phyloP scores from a whole-genome alignment of 441 rosid species.

The Adansonia madagascariensis region DNA sequence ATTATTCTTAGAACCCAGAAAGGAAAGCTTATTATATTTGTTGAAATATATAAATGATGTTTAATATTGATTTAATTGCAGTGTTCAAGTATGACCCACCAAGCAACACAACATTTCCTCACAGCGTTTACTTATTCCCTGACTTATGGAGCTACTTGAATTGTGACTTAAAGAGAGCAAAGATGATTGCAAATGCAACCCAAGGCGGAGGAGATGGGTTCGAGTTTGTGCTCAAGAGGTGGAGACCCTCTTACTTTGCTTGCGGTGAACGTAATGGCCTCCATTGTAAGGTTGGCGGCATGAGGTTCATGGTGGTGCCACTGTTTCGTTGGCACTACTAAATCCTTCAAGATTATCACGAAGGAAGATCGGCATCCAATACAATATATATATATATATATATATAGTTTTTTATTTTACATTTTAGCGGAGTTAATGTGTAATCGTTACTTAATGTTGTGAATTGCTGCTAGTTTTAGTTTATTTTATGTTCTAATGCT shows the following conservation, averaged over 20 bases:
- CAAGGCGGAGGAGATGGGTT: slow-evolving; percentile 59
- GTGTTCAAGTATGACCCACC: slow-evolving; percentile 61
- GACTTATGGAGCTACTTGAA: slow-evolving; percentile 45
- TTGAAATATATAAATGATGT: background rate
- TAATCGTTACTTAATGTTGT: background rate
- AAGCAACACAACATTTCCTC: slow-evolving; percentile 43
- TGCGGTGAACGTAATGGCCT: slow-evolving; percentile 59
- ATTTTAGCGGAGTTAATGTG: background rate
- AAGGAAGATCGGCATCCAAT: background rate
- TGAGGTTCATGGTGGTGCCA: background rate
- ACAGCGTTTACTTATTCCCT: slow-evolving; percentile 58
- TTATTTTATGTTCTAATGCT: slow-evolving; percentile 33
- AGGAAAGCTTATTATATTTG: background rate
- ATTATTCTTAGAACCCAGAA: too few species aligned
- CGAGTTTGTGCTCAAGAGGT: slow-evolving; percentile 42
- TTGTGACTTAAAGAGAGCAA: slow-evolving; percentile 46
- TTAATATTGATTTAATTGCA: background rate
- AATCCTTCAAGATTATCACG: background rate
- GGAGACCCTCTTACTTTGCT: slow-evolving; percentile 58
- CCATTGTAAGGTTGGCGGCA: slow-evolving; percentile 55
- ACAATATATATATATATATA: too few species aligned
- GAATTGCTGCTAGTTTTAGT: background rate
- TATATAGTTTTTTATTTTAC: background rate
- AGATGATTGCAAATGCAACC: slow-evolving; percentile 44
- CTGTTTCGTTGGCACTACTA: background rate